Evolutionary conservation across 2,329 filamentous ascomycete species (phyloP).

Genomic region (Hypoxylon rubiginosum): DNA sequence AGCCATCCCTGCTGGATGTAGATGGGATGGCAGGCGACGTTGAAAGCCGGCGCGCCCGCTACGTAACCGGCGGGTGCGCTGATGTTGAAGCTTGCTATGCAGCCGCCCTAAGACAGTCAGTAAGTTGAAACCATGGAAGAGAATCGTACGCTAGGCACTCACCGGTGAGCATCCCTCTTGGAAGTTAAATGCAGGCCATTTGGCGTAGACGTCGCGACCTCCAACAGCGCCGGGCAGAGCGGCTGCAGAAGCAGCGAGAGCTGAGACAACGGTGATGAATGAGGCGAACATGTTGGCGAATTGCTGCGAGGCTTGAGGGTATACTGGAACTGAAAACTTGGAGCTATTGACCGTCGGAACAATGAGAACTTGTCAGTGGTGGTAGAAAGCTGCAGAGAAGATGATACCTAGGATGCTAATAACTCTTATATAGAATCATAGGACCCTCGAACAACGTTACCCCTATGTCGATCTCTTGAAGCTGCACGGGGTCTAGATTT

Average conservation of each 20-base stretch:
- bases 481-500: not conserved
- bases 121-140: not conserved
- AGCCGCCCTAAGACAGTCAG: constrained; percentile 41
- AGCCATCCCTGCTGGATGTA: constrained; percentile 45
- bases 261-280: constrained; percentile 29
- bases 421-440: constrained; percentile 15
- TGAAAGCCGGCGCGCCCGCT: constrained; percentile 45
- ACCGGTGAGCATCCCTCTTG: constrained; percentile 44
- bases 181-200: constrained; percentile 37
- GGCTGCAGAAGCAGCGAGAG: constrained; percentile 29
- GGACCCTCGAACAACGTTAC: constrained; percentile 13
- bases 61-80: constrained; percentile 42
- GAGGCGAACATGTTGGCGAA: constrained; percentile 32
- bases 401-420: not conserved
- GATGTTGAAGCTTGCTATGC: constrained; percentile 45
- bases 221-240: constrained; percentile 20
- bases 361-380: constrained; percentile 10
- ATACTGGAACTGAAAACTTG: constrained; percentile 8
- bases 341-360: not conserved
- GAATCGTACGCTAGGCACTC: not conserved
- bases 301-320: not conserved
- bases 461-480: constrained; percentile 16
- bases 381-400: not conserved
- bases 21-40: constrained; percentile 46
- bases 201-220: constrained; percentile 16